Evolutionary conservation across 805 yeast species (phyloP).

Genomic region (Candida pseudoglaebosa): DNA sequence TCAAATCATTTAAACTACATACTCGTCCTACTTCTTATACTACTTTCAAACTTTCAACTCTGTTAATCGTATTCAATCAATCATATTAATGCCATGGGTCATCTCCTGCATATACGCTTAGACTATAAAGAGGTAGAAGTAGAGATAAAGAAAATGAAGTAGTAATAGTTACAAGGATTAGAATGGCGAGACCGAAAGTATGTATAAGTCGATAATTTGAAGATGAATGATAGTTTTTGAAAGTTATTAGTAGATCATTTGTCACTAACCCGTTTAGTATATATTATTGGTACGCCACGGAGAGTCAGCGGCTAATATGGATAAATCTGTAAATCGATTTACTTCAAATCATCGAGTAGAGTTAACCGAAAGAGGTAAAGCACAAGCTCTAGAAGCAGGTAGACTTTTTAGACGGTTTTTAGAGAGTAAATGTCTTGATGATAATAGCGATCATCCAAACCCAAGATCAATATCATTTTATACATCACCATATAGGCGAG

Average conservation of each 20-base stretch:
- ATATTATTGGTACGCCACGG: slow-evolving; percentile 87
- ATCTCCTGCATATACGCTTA: not conserved
- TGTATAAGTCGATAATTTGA: not conserved
- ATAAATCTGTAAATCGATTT: slow-evolving; percentile 72
- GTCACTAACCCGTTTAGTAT: slow-evolving; percentile 37
- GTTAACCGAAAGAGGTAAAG: slow-evolving; percentile 66
- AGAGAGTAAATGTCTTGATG: slow-evolving; percentile 31
- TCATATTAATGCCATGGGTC: not conserved
- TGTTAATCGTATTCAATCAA: not conserved
- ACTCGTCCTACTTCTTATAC: too few species aligned
- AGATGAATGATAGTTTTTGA: not conserved
- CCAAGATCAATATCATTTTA: slow-evolving; percentile 58
- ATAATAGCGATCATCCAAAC: slow-evolving; percentile 11
- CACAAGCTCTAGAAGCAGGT: slow-evolving; percentile 62
- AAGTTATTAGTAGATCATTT: too few species aligned
- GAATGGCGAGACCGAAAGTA: slow-evolving; percentile 10
- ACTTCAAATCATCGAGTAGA: slow-evolving; percentile 80
- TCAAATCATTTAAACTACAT: too few species aligned
- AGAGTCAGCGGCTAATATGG: slow-evolving; percentile 86
- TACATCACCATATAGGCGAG: slow-evolving; percentile 82
- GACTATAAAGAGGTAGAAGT: too few species aligned
- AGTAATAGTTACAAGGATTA: too few species aligned
- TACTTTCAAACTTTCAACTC: too few species aligned
- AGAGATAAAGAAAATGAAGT: too few species aligned
- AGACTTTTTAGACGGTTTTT: slow-evolving; percentile 39